Evolutionary conservation across 1,284 basidiomycete genomes (phyloP).

Genomic region (Grifola frondosa): DNA sequence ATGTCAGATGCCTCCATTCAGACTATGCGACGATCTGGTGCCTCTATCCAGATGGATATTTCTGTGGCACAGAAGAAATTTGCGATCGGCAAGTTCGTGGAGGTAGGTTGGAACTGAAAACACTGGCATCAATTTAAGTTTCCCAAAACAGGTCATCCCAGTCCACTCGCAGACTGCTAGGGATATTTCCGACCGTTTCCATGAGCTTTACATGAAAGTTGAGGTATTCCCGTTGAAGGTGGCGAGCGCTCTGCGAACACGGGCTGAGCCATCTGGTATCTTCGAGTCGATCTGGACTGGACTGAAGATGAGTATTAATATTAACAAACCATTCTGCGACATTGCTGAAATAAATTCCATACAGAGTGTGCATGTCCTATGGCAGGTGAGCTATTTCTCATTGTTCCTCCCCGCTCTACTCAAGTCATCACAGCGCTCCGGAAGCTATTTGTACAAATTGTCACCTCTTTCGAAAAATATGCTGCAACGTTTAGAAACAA

Average conservation of each 20-base stretch:
- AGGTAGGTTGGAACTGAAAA: constrained; percentile 15
- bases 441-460: constrained; percentile 21
- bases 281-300: constrained; percentile 27
- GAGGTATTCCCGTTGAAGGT: constrained; percentile 33
- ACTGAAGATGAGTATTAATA: constrained; percentile 14
- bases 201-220: constrained; percentile 27
- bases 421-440: constrained; percentile 3
- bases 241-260: constrained; percentile 23
- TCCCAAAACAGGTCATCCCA: constrained; percentile 24
- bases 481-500: constrained; percentile 25
- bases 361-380: constrained; percentile 30
- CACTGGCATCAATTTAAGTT: not conserved
- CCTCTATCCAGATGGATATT: constrained; percentile 26
- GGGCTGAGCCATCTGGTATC: constrained; percentile 28
- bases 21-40: constrained; percentile 29
- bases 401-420: not conserved
- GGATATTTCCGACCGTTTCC: constrained; percentile 23
- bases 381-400: constrained; percentile 24
- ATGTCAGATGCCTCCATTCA: constrained; percentile 3
- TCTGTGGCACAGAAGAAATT: constrained; percentile 26
- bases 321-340: not conserved
- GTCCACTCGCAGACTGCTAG: constrained; percentile 26
- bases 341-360: not conserved
- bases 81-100: constrained; percentile 34
- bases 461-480: constrained; percentile 27